Evolutionary conservation across 2,329 filamentous ascomycete genomes (phyloP).

Genomic region (Cladorrhinum sp.): DNA sequence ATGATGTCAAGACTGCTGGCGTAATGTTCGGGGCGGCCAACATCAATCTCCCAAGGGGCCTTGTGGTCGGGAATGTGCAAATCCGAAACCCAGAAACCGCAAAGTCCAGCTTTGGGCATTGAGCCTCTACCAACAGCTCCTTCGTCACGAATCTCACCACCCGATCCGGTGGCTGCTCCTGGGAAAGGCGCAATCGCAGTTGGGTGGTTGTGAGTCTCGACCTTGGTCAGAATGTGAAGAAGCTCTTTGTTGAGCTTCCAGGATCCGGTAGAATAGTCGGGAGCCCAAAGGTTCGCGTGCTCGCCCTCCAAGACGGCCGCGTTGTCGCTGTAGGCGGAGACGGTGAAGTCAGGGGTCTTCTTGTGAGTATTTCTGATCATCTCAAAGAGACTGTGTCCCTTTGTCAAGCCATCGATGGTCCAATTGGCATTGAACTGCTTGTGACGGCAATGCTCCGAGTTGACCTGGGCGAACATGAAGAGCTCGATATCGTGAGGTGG

Average conservation of each 20-base stretch:
- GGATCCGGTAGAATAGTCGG: conserved; percentile 78
- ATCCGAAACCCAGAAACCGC: conserved; percentile 94
- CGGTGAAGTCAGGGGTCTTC: conserved; percentile 73
- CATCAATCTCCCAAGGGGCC: conserved; percentile 86
- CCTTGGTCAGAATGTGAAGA: conserved; percentile 86
- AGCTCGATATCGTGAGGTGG: conserved; percentile 86
- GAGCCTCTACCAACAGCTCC: conserved; percentile 92
- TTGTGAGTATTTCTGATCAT: conserved; percentile 98
- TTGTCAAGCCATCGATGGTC: conserved; percentile 84
- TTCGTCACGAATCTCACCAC: conserved; percentile 93
- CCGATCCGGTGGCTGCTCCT: conserved; percentile 90
- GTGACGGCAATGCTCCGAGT: conserved; percentile 84
- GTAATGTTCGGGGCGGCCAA: conserved; percentile 87
- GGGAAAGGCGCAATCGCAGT: conserved; percentile 92
- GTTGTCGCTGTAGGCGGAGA: conserved; percentile 97
- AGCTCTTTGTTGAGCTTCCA: conserved; percentile 86
- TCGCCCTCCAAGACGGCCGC: conserved; percentile 84
- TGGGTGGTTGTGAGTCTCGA: conserved; percentile 97
- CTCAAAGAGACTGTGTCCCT: conserved; percentile 78
- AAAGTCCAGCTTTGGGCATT: conserved; percentile 84
- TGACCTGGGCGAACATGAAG: conserved; percentile 99
- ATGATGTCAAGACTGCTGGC: conserved; percentile 95
- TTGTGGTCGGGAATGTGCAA: conserved; percentile 79
- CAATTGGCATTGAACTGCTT: conserved; percentile 97
- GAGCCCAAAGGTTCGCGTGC: conserved; percentile 76